Evolutionary conservation across 2,329 filamentous ascomycete species (phyloP).

Genomic region (Paecilomyces sp.): DNA sequence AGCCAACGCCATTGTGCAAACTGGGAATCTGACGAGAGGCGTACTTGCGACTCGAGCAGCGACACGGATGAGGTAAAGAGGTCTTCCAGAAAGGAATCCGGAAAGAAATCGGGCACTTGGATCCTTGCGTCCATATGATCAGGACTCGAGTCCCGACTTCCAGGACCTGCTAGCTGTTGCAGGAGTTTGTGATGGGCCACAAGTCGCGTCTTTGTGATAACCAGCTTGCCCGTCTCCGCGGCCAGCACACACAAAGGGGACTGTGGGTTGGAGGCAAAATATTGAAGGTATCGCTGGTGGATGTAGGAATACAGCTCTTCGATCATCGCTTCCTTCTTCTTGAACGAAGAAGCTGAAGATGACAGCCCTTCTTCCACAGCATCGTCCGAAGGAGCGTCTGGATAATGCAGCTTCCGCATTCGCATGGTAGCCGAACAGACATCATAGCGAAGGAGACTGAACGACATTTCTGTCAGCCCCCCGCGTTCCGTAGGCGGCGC

Average conservation of each 20-base stretch:
- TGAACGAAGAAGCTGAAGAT: neutral
- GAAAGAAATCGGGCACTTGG: neutral
- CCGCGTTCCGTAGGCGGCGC: neutral
- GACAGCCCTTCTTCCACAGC: neutral
- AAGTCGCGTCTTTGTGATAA: neutral
- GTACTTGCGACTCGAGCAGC: neutral
- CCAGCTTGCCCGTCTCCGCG: neutral
- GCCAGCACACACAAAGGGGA: neutral
- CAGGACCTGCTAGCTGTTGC: neutral
- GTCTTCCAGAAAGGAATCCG: neutral
- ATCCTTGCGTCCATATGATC: neutral
- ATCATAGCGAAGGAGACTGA: conserved; percentile 3
- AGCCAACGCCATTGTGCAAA: neutral
- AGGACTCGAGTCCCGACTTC: neutral
- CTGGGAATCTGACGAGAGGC: neutral
- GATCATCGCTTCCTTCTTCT: neutral
- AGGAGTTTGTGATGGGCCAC: neutral
- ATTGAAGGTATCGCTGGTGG: neutral
- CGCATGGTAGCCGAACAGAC: neutral
- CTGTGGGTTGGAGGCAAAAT: neutral
- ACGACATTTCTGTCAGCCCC: conserved; percentile 3
- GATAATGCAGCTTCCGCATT: neutral
- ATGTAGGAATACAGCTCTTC: neutral
- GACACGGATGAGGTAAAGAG: neutral
- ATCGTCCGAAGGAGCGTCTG: neutral